Evolutionary conservation across 2,329 filamentous ascomycete genomes (phyloP).

Genomic region (Diaporthe sp.): DNA sequence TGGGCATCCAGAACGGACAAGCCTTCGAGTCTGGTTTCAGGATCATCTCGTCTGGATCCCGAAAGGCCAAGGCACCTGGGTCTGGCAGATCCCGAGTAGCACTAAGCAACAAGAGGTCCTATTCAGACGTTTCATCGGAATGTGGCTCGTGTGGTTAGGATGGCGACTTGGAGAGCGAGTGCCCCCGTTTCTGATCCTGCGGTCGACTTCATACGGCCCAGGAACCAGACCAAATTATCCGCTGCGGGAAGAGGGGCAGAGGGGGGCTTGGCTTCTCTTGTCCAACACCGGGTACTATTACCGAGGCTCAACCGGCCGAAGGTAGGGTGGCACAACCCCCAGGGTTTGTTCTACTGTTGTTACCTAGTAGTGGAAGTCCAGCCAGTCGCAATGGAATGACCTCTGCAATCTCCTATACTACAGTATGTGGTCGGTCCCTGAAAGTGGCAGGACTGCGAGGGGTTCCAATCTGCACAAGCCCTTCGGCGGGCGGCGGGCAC

Average conservation of each 20-base stretch:
- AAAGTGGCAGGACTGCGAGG: background rate
- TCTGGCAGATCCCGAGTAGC: slow-evolving; percentile 18
- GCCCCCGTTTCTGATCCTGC: background rate
- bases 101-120: background rate
- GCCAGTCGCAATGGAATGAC: background rate
- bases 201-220: background rate
- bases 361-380: background rate
- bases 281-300: background rate
- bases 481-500: background rate
- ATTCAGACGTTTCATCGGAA: slow-evolving; percentile 18
- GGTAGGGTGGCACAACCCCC: background rate
- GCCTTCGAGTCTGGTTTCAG: slow-evolving; percentile 23
- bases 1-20: background rate
- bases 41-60: slow-evolving; percentile 24
- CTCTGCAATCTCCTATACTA: background rate
- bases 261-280: background rate
- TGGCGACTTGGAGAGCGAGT: background rate
- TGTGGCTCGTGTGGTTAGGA: background rate
- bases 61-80: slow-evolving; percentile 14
- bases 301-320: background rate
- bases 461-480: background rate
- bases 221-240: background rate
- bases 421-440: background rate
- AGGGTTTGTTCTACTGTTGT: background rate
- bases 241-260: background rate